Percentiles rank a stretch among this genome's conserved stretches.
Evolutionary conservation across 352 stramenopile species (phyloP).

Genomic region (Phytopythium sindhum): DNA sequence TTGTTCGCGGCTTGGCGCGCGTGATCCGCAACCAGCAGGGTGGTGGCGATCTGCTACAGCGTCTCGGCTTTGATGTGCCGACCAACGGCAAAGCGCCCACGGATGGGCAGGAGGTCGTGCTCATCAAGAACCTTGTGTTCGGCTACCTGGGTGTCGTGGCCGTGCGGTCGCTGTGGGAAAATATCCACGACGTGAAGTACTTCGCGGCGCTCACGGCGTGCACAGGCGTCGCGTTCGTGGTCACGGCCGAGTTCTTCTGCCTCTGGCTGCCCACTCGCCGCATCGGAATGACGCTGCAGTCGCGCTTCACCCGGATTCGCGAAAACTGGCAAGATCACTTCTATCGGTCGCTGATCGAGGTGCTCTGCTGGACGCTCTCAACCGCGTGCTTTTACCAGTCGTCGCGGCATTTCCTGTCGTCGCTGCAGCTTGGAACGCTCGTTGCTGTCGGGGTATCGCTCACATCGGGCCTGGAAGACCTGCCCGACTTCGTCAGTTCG

Average conservation of each 20-base stretch:
- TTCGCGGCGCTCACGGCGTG: slow-evolving; percentile 66
- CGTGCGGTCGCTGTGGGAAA: slow-evolving; percentile 57
- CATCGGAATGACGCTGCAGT: slow-evolving; percentile 70
- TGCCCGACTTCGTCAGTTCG: slow-evolving; percentile 49
- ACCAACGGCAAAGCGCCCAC: slow-evolving; percentile 65
- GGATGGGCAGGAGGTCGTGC: slow-evolving; percentile 57
- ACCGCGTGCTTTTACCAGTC: slow-evolving; percentile 61
- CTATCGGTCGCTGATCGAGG: slow-evolving; percentile 50
- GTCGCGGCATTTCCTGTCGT: slow-evolving; percentile 43
- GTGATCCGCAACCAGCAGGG: slow-evolving; percentile 71
- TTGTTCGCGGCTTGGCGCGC: slow-evolving; percentile 53
- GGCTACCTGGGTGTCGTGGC: slow-evolving; percentile 65
- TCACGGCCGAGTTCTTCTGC: slow-evolving; percentile 75
- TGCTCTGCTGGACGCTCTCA: slow-evolving; percentile 55
- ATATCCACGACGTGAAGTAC: slow-evolving; percentile 69
- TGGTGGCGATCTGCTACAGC: slow-evolving; percentile 49
- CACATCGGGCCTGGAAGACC: slow-evolving; percentile 49
- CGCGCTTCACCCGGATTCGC: slow-evolving; percentile 54
- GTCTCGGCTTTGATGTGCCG: slow-evolving; percentile 68
- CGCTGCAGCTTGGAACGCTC: slow-evolving; percentile 54
- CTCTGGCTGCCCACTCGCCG: slow-evolving; percentile 74
- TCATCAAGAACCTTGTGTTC: slow-evolving; percentile 82
- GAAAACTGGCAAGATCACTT: slow-evolving; percentile 61
- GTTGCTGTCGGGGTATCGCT: slow-evolving; percentile 49
- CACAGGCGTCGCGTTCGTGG: slow-evolving; percentile 65